phyloP scores from a whole-genome alignment of 2,329 filamentous ascomycete species.

The Boeremia exigua region DNA sequence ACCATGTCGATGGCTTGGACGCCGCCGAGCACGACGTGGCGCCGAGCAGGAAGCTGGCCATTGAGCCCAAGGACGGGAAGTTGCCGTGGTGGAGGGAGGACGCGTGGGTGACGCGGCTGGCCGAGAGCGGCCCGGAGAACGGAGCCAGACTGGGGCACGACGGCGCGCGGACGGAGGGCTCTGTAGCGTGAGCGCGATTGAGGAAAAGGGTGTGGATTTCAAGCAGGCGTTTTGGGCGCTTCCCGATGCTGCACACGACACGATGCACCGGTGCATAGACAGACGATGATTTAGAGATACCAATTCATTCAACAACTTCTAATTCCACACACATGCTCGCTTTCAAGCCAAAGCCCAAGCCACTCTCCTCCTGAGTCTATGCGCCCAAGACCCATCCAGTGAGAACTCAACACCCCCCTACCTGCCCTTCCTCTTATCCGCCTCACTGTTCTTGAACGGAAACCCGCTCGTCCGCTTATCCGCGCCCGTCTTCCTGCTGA shows the following conservation, averaged over 20 bases:
- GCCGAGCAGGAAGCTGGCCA: slow-evolving; percentile 39
- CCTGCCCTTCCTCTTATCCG: slow-evolving; percentile 57
- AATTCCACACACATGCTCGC: slow-evolving; percentile 11
- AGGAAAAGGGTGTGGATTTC: too few relatives aligned
- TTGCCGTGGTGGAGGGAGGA: slow-evolving; percentile 46
- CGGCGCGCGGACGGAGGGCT: not conserved
- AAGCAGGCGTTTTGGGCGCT: slow-evolving; percentile 5
- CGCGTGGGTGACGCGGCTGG: slow-evolving; percentile 19
- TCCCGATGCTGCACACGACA: not conserved
- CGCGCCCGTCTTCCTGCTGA: slow-evolving; percentile 68
- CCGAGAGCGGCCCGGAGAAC: not conserved
- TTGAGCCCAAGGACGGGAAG: slow-evolving; percentile 32
- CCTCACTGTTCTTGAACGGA: slow-evolving; percentile 67
- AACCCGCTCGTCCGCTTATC: slow-evolving; percentile 72
- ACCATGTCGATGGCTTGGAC: slow-evolving; percentile 37
- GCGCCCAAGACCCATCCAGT: not conserved
- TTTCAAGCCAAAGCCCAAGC: not conserved
- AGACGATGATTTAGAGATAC: slow-evolving; percentile 22
- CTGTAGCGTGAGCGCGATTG: not conserved
- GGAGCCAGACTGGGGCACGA: not conserved
- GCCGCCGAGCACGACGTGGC: slow-evolving; percentile 47
- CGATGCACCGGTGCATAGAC: not conserved
- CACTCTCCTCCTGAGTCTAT: not conserved
- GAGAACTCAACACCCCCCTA: slow-evolving; percentile 18
- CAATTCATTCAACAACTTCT: slow-evolving; percentile 16